phyloP scores from a whole-genome alignment of 352 stramenopile species.

The Phytophthora litchii region DNA sequence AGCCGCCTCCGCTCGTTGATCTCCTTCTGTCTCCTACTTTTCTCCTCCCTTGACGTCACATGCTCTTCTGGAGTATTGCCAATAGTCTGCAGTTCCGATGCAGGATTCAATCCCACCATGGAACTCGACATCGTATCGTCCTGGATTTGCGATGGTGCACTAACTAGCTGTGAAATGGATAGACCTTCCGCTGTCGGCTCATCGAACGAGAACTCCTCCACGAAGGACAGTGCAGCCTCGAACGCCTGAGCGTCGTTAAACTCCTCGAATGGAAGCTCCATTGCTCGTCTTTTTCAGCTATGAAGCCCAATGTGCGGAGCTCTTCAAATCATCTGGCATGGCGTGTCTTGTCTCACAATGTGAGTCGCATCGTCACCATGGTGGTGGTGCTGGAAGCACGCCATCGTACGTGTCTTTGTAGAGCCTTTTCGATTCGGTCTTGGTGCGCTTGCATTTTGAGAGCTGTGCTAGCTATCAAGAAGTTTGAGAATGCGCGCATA shows the following conservation, averaged over 20 bases:
- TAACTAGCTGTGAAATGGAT: not conserved
- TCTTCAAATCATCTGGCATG: not conserved
- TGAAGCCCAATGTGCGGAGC: not conserved
- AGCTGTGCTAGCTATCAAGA: slow-evolving; percentile 40
- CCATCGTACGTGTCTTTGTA: too few species aligned
- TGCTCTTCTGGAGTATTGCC: not conserved
- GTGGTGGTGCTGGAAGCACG: too few species aligned
- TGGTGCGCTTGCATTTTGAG: slow-evolving; percentile 39
- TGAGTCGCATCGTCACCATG: too few species aligned
- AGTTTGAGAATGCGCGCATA: slow-evolving; percentile 39
- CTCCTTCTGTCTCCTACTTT: slow-evolving; percentile 1
- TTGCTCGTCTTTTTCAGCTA: not conserved
- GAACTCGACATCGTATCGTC: not conserved
- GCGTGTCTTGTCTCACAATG: too few species aligned
- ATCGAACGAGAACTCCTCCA: slow-evolving; percentile 25
- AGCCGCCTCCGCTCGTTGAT: slow-evolving; percentile 35
- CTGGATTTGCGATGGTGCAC: slow-evolving; percentile 2
- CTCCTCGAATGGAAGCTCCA: slow-evolving; percentile 6
- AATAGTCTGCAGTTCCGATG: not conserved
- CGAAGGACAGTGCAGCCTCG: slow-evolving; percentile 25
- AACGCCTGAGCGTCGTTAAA: slow-evolving; percentile 14
- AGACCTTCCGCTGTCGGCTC: slow-evolving; percentile 2
- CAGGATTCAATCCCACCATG: not conserved
- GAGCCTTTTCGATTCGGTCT: slow-evolving; percentile 47
- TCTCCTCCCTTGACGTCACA: slow-evolving; percentile 1